Evolutionary conservation across 2,329 filamentous ascomycete genomes (phyloP), one percentile per base, ranked within the genome.

Genomic region (Penicillium sp.): DNA sequence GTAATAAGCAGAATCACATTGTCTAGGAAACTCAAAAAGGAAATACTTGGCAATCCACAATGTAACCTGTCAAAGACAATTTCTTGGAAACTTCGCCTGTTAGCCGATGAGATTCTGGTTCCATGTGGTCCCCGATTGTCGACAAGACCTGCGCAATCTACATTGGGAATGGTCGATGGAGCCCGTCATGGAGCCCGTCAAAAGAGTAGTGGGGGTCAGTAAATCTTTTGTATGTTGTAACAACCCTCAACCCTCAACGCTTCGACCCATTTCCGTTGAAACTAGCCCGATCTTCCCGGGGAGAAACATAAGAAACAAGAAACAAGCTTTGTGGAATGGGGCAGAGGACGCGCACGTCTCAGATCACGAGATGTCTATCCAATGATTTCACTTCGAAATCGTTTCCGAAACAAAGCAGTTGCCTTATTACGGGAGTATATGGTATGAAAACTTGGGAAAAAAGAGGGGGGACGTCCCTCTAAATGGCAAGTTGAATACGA

Each of bases 261-360:
- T 33, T 54, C 25, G 33, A 52, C 38, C 17, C 23, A 57, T 51
- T 62, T 62, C 7, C 41, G 48, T 61, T 41, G 19, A 57, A 41
- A 35, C 40, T 62, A 56, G 54, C 17, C 40, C 42, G 54, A 61
- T 61, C 60, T 54, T 19, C 41, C 46, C 46, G 50, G 49, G 23
- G 31, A 57, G 38, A 43, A 25, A 40, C 57, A 47, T 37, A 25
- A 13, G 45, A 19, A 10, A 5, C 10, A 31, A 31, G 29, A 62
- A 58, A 64, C 62, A 64, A 64, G 62, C 62, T 64, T 62, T 59
- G 50, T 57, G 50, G 43, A 40, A 57, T 51, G 60, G 49, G 50
- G 53, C 25, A 33, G 23, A 53, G 31, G 21, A 33, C 19, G 15
- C 49, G 38, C n/a, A 12, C 33, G 35, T 46, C 53, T 50, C 37